Base-by-base conservation (phyloP, 495 filamentous ascomycete genomes). In the Xylaria telfairii region DNA sequence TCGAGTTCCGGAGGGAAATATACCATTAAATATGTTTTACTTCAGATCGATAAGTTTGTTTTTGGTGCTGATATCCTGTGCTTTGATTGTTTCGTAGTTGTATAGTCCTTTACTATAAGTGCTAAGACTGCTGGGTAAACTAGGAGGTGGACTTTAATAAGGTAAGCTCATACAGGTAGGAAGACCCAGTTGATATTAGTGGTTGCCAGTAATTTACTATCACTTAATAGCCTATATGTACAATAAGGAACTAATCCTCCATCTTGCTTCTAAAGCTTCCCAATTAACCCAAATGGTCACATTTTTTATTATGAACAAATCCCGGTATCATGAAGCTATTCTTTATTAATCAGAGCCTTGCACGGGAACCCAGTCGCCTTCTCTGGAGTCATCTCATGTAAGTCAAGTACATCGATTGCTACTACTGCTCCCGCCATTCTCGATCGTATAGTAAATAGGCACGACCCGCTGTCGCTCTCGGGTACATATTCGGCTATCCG, bases 361-460 rank as follows among this genome's bases (percentile, higher is more conserved):
- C 62, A 32, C 24, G 77, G 59, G 10, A 74, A 69, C 0, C 17
- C 32, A 7, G 28, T 71, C n/a, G 79, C 76, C 26, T 79, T 77
- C 12, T 70, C 21, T 6, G 41, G 3, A 49, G 68, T 57, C 79
- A 83, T 80, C 62, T 77, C 69, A 37, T 28, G 5, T n/a, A 82
- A 61, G 26, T 78, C 71, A 19, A 83, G 37, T 6, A 76, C 49
- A 70, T 78, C 70, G 32, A 37, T 69, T 12, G 61, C 67, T 1
- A 74, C 75, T 56, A 76, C 65, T 32, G 65, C 41, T 21, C 71
- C 68, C 4, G 79, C 80, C 0, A 78, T 72, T 44, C 68, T 51
- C 5, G 56, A 75, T 32, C 79, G 75, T 9, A 77, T 84, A 24
- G 81, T 84, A 30, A 83, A 79, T 2, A 84, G 24, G 44, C 70